Percentiles rank a stretch among this genome's conserved stretches.
Evolutionary conservation across 306 rosid species (phyloP).

Genomic region (Glycine tomentella): DNA sequence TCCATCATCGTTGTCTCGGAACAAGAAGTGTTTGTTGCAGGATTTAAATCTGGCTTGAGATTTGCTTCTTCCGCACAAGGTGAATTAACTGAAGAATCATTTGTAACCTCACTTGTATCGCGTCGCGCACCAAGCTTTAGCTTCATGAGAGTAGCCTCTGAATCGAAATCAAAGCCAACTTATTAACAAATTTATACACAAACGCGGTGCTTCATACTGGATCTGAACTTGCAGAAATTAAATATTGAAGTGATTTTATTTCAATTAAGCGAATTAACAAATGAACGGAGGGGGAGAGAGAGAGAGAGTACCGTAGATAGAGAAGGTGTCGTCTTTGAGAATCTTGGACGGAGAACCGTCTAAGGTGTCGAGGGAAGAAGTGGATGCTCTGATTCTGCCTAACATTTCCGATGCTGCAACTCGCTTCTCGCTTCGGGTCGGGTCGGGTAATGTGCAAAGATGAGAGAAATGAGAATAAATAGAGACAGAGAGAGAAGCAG

Average conservation of each 20-base stretch:
- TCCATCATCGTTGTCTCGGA: constrained; percentile 53
- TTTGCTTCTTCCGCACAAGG: constrained; percentile 49
- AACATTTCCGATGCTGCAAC: constrained; percentile 55
- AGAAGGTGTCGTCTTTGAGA: constrained; percentile 75
- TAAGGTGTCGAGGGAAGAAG: constrained; percentile 72
- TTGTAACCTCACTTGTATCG: constrained; percentile 42
- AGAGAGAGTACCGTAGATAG: constrained; percentile 75
- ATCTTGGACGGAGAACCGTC: constrained; percentile 77
- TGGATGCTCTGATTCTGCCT: constrained; percentile 75
- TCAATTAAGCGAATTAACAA: too few relatives aligned
- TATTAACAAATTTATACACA: too few relatives aligned
- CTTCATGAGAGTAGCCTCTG: constrained; percentile 88
- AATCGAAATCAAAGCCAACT: constrained; percentile 31
- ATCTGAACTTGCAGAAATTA: constrained; percentile 36
- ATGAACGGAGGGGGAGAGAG: not conserved
- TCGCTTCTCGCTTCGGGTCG: not conserved
- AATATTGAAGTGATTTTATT: not conserved
- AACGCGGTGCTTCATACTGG: not conserved
- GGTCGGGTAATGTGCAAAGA: constrained; percentile 30
- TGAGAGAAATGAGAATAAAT: not conserved
- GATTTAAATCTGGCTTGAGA: constrained; percentile 36
- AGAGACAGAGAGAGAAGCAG: not conserved
- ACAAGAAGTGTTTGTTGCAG: constrained; percentile 18
- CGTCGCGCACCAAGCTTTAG: constrained; percentile 78
- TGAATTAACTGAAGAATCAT: constrained; percentile 50